Base-by-base conservation (phyloP, 179 eudicot genomes). In the Spinacia oleracea region DNA sequence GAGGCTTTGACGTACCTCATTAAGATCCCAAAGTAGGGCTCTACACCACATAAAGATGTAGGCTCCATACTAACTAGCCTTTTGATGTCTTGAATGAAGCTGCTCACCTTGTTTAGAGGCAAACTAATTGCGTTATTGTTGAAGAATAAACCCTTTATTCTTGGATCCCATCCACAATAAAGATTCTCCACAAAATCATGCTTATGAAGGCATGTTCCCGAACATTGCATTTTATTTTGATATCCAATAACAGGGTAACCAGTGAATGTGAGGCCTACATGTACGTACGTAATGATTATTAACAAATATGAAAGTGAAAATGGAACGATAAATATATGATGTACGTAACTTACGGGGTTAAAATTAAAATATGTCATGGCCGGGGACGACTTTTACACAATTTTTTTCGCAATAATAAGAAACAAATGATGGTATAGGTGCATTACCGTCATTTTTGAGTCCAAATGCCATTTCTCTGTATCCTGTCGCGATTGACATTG, bases 1-100 rank as follows among this genome's bases (percentile, higher is more conserved):
- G 86, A 84, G 6, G 69, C 73, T 62, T 46, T 84, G 32, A 84
- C 81, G 5, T 84, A 84, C 62, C 86, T 77, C 81, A 84, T 59
- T 16, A 84, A 50, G 77, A 84, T 40, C 46, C 86, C 86, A 1
- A 65, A n/a, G 77, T 84, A 81, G 34, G 77, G 25, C 2, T 80
- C 86, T 9, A 79, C 0, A 20, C 79, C 79, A 38, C 86, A 84
- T 21, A 84, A 62, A 3, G 84, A 77, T 6, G 21, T 60, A 9
- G 86, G 81, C 2, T 35, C 67, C 21, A 73, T 32, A 6, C 60
- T 60, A 4, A 77, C 83, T 1, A 77, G 62, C 27, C 42, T 27
- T 69, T 75, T 75, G 34, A 84, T 59, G 40, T 84, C 84, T 74
- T 84, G 77, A 38, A 84, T 80, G 79, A 84, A 84, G 38, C 56